Conservation (phyloP, 2,329 filamentous ascomycete genomes). For the Phoma sp. region DNA sequence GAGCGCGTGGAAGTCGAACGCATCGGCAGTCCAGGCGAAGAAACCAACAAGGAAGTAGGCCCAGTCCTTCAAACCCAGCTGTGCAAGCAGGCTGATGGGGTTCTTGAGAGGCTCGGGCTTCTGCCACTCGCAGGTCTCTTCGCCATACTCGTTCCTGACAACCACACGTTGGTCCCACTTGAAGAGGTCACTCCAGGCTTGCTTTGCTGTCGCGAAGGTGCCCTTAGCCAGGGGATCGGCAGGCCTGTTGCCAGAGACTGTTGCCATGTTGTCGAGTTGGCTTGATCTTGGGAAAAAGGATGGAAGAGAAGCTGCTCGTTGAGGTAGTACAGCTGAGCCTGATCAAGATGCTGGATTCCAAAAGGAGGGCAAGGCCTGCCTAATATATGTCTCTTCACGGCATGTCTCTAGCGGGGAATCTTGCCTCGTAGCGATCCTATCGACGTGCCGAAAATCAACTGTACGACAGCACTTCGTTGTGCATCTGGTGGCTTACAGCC, state of each 20-base stretch:
- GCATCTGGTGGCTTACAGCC: conserved; percentile 34
- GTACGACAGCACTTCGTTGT: conserved; percentile 28
- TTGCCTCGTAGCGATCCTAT: conserved; percentile 24
- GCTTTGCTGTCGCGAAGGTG: conserved; percentile 68
- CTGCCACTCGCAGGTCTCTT: conserved; percentile 73
- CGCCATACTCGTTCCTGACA: conserved; percentile 69
- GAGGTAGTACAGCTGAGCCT: conserved; percentile 25
- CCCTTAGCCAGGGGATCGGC: conserved; percentile 74
- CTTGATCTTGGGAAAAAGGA: conserved; percentile 12
- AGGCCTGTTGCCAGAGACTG: conserved; percentile 52
- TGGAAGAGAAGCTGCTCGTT: conserved; percentile 12
- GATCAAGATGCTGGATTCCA: conserved; percentile 21
- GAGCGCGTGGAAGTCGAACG: conserved; percentile 83
- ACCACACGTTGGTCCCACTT: conserved; percentile 77
- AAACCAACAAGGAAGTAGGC: conserved; percentile 78
- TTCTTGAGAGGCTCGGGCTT: conserved; percentile 71
- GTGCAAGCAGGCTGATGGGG: conserved; percentile 71
- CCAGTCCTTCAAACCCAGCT: conserved; percentile 73
- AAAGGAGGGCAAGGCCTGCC: conserved; percentile 15
- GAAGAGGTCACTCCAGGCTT: conserved; percentile 71
- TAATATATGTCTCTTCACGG: conserved; percentile 29
- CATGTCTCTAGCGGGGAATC: conserved; percentile 14
- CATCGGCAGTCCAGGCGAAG: conserved; percentile 79
- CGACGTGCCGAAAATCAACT: conserved; percentile 26
- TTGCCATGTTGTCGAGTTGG: conserved; percentile 34